Evolutionary conservation across 108 stramenopile species (phyloP).

Genomic region (Thalassiosira profunda): DNA sequence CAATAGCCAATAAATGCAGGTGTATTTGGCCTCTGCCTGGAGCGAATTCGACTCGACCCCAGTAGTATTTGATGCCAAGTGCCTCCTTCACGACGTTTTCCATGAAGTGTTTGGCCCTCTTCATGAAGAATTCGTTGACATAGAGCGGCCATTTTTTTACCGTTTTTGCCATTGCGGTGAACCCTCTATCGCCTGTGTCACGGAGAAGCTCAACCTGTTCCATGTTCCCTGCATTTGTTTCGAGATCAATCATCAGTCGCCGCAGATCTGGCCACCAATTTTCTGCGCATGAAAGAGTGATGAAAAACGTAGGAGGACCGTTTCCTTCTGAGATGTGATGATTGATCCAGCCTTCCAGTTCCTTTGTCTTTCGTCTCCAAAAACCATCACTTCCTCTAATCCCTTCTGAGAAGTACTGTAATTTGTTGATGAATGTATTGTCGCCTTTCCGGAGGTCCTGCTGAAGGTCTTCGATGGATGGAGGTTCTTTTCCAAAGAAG

Average conservation of each 20-base stretch:
- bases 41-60: conserved; percentile 31
- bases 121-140: conserved; percentile 34
- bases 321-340: conserved; percentile 22
- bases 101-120: conserved; percentile 6
- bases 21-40: conserved; percentile 29
- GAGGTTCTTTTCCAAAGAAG: not conserved
- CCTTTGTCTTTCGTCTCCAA: conserved; percentile 14
- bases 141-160: not conserved
- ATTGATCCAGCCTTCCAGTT: conserved; percentile 35
- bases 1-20: conserved; percentile 23
- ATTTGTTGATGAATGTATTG: not conserved
- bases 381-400: conserved; percentile 20
- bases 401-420: not conserved
- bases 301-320: conserved; percentile 36
- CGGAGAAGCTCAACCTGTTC: not conserved
- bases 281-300: conserved; percentile 38
- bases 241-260: conserved; percentile 5
- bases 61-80: conserved; percentile 21
- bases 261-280: conserved; percentile 38
- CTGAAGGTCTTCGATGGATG: conserved; percentile 23
- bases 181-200: not conserved
- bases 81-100: conserved; percentile 13
- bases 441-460: conserved; percentile 5
- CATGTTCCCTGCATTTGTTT: not conserved
- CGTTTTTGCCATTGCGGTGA: not conserved